These are phyloP conservation scores for Camellia sinensis DNA, from an alignment of 148 eudicot species.

Conservation along the genomic window DNA sequence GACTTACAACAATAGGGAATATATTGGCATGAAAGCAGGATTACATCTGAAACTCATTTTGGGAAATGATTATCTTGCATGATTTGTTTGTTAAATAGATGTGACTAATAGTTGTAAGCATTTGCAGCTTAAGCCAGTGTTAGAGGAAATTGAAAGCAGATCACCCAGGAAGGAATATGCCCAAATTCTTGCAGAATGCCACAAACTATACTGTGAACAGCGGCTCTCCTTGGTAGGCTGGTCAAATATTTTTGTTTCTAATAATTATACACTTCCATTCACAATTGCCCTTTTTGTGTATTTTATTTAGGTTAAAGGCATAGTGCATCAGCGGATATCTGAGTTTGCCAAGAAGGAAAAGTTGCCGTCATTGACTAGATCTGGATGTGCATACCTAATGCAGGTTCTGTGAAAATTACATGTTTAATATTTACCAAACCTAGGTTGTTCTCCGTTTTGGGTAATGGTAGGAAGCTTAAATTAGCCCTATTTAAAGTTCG, in stretches of 20 bases:
- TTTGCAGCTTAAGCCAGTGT: conserved; percentile 84
- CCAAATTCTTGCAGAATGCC: conserved; percentile 90
- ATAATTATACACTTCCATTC: neutral
- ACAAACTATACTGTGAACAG: conserved; percentile 95
- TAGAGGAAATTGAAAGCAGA: conserved; percentile 96
- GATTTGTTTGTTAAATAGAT: neutral
- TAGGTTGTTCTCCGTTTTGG: neutral
- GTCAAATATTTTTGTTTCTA: conserved; percentile 5
- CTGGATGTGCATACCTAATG: conserved; percentile 91
- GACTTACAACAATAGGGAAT: neutral
- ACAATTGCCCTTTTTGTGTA: conserved; percentile 1
- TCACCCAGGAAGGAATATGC: conserved; percentile 84
- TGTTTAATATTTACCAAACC: conserved; percentile 6
- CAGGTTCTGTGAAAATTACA: conserved; percentile 49
- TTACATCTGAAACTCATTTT: neutral
- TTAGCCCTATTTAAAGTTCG: neutral
- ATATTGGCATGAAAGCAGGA: neutral
- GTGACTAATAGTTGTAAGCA: conserved; percentile 11
- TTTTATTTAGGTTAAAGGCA: conserved; percentile 65
- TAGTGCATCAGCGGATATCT: conserved; percentile 87
- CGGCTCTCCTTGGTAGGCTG: conserved; percentile 82
- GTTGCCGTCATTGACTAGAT: conserved; percentile 88
- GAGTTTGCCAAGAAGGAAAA: conserved; percentile 86
- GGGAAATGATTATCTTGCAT: neutral
- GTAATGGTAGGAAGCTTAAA: conserved; percentile 2